phyloP scores from a whole-genome alignment of 1,284 basidiomycete species.

The Vanrija sp. region DNA sequence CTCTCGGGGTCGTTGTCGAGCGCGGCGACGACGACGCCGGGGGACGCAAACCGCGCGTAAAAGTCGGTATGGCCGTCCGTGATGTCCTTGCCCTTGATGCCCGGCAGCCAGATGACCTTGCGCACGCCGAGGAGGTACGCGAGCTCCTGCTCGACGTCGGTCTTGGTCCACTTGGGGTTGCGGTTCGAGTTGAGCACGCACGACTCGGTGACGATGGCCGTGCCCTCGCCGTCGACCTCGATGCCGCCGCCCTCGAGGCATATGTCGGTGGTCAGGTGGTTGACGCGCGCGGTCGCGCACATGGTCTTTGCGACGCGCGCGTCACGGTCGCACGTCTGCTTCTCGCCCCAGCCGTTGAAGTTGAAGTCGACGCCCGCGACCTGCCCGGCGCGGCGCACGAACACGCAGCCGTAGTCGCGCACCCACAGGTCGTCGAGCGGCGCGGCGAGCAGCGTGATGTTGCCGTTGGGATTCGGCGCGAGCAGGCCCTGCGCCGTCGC shows the following conservation, averaged over 20 bases:
- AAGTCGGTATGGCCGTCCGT: constrained; percentile 5
- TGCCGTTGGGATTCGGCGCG: neutral
- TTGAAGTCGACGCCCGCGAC: constrained; percentile 1
- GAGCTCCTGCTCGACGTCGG: constrained; percentile 1
- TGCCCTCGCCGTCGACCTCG: constrained; percentile 9
- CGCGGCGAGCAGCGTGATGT: neutral
- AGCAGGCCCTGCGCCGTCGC: neutral
- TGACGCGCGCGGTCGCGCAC: neutral
- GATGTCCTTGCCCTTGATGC: constrained; percentile 5
- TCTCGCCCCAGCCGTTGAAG: constrained; percentile 4
- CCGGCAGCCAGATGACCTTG: constrained; percentile 10
- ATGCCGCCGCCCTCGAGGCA: constrained; percentile 5
- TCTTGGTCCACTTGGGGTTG: constrained; percentile 4
- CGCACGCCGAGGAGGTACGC: neutral
- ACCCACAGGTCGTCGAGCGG: constrained; percentile 2
- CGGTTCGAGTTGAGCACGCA: constrained; percentile 9
- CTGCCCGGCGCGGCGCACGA: neutral
- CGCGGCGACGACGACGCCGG: constrained; percentile 1
- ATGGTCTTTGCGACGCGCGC: neutral
- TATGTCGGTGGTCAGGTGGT: neutral
- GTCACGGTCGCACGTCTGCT: neutral
- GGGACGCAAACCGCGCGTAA: neutral
- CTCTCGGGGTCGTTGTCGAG: constrained; percentile 1
- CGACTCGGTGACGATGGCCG: constrained; percentile 7
- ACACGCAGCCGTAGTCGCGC: constrained; percentile 1